These are phyloP conservation scores for Picochlorum sp. DNA, from an alignment of 139 green algal species.

Conservation along the genomic window DNA sequence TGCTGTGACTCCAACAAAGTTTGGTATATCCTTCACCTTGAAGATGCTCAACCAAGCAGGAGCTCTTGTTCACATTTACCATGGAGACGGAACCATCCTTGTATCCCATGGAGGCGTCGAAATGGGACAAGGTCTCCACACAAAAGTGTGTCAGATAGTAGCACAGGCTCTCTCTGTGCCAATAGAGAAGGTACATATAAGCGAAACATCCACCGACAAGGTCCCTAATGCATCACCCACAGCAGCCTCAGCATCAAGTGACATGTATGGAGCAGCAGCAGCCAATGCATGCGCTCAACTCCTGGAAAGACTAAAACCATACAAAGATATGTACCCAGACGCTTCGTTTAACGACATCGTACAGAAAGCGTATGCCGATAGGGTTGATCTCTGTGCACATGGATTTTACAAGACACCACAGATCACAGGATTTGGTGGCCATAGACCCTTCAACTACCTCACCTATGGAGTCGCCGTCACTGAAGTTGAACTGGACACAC, in stretches of 20 bases:
- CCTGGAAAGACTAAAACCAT: conserved; percentile 61
- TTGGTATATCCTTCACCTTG: conserved; percentile 88
- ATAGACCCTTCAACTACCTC: conserved; percentile 91
- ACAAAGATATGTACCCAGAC: conserved; percentile 6
- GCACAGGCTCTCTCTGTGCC: conserved; percentile 69
- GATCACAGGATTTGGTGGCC: conserved; percentile 69
- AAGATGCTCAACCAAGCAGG: conserved; percentile 65
- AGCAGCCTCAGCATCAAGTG: conserved; percentile 76
- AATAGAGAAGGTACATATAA: conserved; percentile 74
- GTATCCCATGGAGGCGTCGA: conserved; percentile 94
- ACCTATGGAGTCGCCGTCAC: conserved; percentile 45
- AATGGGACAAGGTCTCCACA: conserved; percentile 98
- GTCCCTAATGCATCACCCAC: conserved; percentile 92
- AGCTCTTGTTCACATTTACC: conserved; percentile 91
- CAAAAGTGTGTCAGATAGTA: conserved; percentile 88
- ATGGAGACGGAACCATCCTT: conserved; percentile 80
- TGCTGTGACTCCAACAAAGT: conserved; percentile 85
- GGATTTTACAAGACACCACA: conserved; percentile 93
- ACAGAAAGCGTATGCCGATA: conserved; percentile 70
- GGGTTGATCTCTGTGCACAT: conserved; percentile 85
- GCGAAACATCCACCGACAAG: conserved; percentile 94
- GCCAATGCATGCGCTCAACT: conserved; percentile 86
- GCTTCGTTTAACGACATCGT: conserved; percentile 47
- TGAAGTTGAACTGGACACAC: conserved; percentile 85
- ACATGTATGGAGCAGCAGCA: conserved; percentile 89